phyloP scores from a whole-genome alignment of 805 yeast species.

The Vanderwaltozyma tropicalis region DNA sequence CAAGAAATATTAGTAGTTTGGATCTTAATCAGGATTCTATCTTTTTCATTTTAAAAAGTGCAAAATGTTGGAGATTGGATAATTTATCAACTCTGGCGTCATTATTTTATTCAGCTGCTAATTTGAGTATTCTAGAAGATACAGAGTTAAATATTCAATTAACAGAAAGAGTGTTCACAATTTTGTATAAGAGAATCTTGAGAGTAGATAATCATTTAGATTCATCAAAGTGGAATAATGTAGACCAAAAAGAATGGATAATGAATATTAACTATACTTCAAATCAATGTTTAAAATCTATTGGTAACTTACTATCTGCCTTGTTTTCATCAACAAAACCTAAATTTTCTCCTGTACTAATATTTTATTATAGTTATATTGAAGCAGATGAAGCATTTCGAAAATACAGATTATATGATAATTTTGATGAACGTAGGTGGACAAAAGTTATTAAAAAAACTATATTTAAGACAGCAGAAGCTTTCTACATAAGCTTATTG shows the following conservation, averaged over 20 bases:
- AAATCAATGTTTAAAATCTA: slow-evolving; percentile 35
- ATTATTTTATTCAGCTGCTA: slow-evolving; percentile 41
- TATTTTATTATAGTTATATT: slow-evolving; percentile 40
- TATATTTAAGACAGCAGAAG: slow-evolving; percentile 33
- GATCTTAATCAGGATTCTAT: slow-evolving; percentile 34
- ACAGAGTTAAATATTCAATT: slow-evolving; percentile 24
- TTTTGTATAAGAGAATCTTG: slow-evolving; percentile 19
- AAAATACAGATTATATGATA: slow-evolving; percentile 4
- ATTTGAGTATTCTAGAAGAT: slow-evolving; percentile 26
- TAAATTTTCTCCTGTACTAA: slow-evolving; percentile 43
- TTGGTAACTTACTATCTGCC: slow-evolving; percentile 34
- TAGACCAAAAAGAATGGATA: slow-evolving; percentile 44
- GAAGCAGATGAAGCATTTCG: slow-evolving; percentile 35
- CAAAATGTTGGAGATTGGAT: slow-evolving; percentile 50
- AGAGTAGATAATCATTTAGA: slow-evolving; percentile 16
- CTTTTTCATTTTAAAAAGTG: slow-evolving; percentile 35
- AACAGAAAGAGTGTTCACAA: slow-evolving; percentile 28
- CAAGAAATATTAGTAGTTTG: slow-evolving; percentile 4
- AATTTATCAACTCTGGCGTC: slow-evolving; percentile 39
- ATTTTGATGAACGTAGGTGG: slow-evolving; percentile 29
- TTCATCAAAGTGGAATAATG: slow-evolving; percentile 30
- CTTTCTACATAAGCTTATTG: slow-evolving; percentile 34
- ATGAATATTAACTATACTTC: slow-evolving; percentile 37
- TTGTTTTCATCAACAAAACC: slow-evolving; percentile 42
- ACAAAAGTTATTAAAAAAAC: slow-evolving; percentile 27